Evolutionary conservation across 2,329 filamentous ascomycete species (phyloP).

Genomic region (Niveomyces coronatus): DNA sequence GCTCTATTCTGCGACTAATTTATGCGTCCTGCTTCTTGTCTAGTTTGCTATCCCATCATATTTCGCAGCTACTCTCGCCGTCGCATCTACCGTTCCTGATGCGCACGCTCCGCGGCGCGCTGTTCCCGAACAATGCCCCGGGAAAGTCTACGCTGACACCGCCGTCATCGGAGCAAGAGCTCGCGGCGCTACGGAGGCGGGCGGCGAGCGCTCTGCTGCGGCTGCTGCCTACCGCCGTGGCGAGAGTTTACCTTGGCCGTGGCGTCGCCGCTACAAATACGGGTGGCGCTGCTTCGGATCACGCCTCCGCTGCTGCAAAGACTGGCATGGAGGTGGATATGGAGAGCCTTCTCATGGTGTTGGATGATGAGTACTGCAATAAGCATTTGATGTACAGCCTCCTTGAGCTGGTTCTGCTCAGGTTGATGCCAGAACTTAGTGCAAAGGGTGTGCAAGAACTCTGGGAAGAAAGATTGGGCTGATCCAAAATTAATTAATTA

Average conservation of each 20-base stretch:
- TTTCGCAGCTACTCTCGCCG: constrained; percentile 50
- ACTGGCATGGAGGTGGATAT: constrained; percentile 45
- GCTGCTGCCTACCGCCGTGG: constrained; percentile 36
- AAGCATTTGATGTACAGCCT: constrained; percentile 80
- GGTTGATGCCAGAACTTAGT: constrained; percentile 73
- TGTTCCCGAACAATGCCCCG: constrained; percentile 80
- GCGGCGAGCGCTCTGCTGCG: constrained; percentile 52
- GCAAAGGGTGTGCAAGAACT: constrained; percentile 62
- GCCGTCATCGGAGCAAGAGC: constrained; percentile 48
- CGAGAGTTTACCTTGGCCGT: constrained; percentile 40
- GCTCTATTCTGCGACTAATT: no score
- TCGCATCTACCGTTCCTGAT: constrained; percentile 56
- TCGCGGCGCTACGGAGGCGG: constrained; percentile 51
- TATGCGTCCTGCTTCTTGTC: no score
- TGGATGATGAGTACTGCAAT: constrained; percentile 81
- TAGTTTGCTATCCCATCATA: constrained; percentile 50
- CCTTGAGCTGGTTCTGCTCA: constrained; percentile 71
- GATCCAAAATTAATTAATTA: no score
- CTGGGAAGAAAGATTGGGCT: constrained; percentile 57
- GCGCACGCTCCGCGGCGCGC: constrained; percentile 59
- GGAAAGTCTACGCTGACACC: constrained; percentile 52
- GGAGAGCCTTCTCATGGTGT: constrained; percentile 58
- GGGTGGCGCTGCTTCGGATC: no score
- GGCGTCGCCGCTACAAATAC: constrained; percentile 15
- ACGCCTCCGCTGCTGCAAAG: constrained; percentile 24